Evolutionary conservation across 2,329 filamentous ascomycete genomes (phyloP).

Genomic region (Dactylellina parvicollis): DNA sequence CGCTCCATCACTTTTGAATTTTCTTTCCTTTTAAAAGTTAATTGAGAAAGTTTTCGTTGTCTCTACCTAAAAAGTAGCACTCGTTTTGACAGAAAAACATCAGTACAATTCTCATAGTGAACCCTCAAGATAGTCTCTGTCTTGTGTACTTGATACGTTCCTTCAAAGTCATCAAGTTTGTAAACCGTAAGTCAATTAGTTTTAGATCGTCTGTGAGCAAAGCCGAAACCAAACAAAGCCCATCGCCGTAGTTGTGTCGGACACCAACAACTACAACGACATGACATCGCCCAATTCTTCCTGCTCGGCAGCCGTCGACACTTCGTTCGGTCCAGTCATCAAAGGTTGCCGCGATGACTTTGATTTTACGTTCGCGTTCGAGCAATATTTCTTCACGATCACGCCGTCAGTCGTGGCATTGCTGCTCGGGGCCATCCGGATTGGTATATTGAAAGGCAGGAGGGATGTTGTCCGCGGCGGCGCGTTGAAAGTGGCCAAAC

Average conservation of each 20-base stretch:
- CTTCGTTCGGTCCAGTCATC: slow-evolving; percentile 28
- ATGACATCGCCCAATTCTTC: neutral
- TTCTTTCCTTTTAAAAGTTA: slow-evolving; percentile 20
- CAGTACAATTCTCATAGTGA: slow-evolving; percentile 30
- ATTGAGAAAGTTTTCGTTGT: slow-evolving; percentile 20
- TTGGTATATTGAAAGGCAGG: slow-evolving; percentile 1
- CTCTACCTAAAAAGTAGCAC: slow-evolving; percentile 27
- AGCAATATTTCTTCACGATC: slow-evolving; percentile 36
- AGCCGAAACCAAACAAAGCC: too few relatives aligned
- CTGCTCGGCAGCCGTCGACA: slow-evolving; percentile 11
- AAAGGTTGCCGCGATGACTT: slow-evolving; percentile 31
- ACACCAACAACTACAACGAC: neutral
- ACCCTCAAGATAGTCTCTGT: slow-evolving; percentile 19
- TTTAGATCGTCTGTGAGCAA: slow-evolving; percentile 8
- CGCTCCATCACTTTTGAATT: neutral
- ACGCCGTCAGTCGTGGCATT: slow-evolving; percentile 16
- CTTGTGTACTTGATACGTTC: slow-evolving; percentile 9
- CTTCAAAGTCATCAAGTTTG: slow-evolving; percentile 1
- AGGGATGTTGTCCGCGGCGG: slow-evolving; percentile 8
- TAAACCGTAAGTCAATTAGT: slow-evolving; percentile 34
- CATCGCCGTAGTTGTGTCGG: slow-evolving; percentile 4
- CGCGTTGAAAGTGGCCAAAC: slow-evolving; percentile 3
- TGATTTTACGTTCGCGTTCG: slow-evolving; percentile 45
- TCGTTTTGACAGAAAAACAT: neutral
- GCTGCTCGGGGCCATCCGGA: slow-evolving; percentile 12